Percentiles rank a stretch among this genome's conserved stretches.
Conservation (phyloP, 2,329 filamentous ascomycete genomes). For the Penicillium aurantiogriseum region DNA sequence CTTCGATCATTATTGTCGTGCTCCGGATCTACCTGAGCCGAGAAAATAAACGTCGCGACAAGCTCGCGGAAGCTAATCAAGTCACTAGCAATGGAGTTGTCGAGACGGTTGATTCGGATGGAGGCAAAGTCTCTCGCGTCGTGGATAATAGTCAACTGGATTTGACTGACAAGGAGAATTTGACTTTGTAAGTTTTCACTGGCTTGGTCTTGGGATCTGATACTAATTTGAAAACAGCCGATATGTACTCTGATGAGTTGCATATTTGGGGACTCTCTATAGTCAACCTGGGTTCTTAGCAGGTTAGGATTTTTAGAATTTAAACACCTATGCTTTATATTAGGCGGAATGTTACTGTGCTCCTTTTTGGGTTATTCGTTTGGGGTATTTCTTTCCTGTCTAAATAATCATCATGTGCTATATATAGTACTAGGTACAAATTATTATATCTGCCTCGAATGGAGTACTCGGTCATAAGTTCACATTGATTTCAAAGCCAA, state of each 20-base stretch:
- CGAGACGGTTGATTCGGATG: constrained; percentile 23
- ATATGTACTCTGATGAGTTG: constrained; percentile 1
- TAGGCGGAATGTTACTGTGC: neutral
- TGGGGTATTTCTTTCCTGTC: no score
- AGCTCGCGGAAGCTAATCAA: constrained; percentile 18
- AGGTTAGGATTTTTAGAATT: neutral
- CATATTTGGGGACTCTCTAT: neutral
- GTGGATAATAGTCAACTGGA: constrained; percentile 41
- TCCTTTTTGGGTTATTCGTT: neutral
- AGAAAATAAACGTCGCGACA: constrained; percentile 44
- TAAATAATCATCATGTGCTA: neutral
- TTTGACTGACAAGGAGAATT: constrained; percentile 39
- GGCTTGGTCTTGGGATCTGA: neutral
- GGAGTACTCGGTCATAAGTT: neutral
- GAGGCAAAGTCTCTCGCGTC: constrained; percentile 28
- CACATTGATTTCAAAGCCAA: neutral
- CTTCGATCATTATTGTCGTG: constrained; percentile 41
- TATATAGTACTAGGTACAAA: neutral
- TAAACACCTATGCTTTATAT: neutral
- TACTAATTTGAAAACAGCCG: neutral
- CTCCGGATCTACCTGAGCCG: constrained; percentile 42
- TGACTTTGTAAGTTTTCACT: constrained; percentile 20
- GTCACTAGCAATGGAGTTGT: constrained; percentile 29
- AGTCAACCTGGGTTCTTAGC: no score
- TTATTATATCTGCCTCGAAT: neutral